Percentiles rank a stretch among this genome's conserved stretches.
phyloP scores from a whole-genome alignment of 1,284 basidiomycete genomes.

The Cutaneotrichosporon sp. region DNA sequence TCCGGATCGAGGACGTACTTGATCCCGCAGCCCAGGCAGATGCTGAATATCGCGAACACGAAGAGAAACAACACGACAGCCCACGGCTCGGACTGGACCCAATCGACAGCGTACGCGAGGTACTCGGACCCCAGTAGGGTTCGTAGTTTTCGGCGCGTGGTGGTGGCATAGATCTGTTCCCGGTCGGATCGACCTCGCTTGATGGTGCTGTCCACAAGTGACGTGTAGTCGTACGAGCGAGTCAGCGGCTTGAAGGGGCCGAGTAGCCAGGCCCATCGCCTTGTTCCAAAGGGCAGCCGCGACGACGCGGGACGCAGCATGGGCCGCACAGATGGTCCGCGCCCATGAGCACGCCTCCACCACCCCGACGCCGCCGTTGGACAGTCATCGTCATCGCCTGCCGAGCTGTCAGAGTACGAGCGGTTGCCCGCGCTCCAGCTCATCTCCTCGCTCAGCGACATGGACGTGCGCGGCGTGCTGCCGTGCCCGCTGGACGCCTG shows the following conservation, averaged over 20 bases:
- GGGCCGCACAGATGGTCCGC: not conserved
- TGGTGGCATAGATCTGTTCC: conserved; percentile 1
- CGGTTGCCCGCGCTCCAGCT: conserved; percentile 22
- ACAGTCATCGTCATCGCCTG: conserved; percentile 9
- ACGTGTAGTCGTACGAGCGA: not conserved
- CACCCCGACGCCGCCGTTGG: not conserved
- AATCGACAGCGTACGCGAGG: not conserved
- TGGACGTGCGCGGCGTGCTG: conserved; percentile 31
- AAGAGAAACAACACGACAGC: conserved; percentile 1
- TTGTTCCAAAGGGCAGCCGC: not conserved
- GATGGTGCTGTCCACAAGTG: not conserved
- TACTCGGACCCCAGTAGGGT: not conserved
- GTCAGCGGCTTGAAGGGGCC: not conserved
- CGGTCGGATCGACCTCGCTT: not conserved
- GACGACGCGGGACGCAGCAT: not conserved
- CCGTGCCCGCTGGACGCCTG: not conserved
- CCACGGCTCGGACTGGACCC: conserved; percentile 3
- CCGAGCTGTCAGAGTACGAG: conserved; percentile 30
- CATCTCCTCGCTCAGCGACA: conserved; percentile 29
- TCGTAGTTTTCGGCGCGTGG: not conserved
- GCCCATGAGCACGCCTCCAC: conserved; percentile 8
- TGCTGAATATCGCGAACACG: conserved; percentile 4
- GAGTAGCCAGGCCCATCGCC: conserved; percentile 11
- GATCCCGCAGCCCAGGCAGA: conserved; percentile 56
- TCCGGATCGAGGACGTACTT: conserved; percentile 94